Conservation (phyloP, 345 rosid species). For the Salix dunnii region DNA sequence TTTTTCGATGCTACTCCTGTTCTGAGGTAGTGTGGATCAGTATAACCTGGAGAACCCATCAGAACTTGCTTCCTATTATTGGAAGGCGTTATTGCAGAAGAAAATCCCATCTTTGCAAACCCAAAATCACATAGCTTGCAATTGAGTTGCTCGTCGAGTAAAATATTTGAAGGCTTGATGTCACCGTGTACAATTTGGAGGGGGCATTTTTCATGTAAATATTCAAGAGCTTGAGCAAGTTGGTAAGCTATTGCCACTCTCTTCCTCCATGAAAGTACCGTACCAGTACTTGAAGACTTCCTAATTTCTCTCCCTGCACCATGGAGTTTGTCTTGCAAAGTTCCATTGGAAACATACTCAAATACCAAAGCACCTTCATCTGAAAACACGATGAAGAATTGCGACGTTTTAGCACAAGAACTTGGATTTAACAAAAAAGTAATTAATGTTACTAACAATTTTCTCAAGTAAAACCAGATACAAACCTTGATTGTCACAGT, state of each 20-base stretch:
- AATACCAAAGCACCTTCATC: slow-evolving; percentile 75
- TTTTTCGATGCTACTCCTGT: slow-evolving; percentile 79
- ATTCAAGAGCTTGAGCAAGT: slow-evolving; percentile 66
- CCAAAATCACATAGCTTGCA: slow-evolving; percentile 89
- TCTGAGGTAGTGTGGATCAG: slow-evolving; percentile 78
- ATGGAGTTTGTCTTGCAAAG: slow-evolving; percentile 67
- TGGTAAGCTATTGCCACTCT: slow-evolving; percentile 64
- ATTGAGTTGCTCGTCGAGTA: slow-evolving; percentile 61
- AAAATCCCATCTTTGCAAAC: slow-evolving; percentile 80
- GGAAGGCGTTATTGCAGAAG: slow-evolving; percentile 49
- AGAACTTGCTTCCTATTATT: slow-evolving; percentile 43
- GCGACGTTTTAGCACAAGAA: too few relatives aligned
- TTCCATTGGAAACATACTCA: slow-evolving; percentile 68
- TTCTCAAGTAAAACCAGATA: background rate
- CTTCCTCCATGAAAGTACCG: slow-evolving; percentile 55
- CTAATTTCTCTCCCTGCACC: background rate
- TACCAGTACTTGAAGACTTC: background rate
- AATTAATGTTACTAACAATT: background rate
- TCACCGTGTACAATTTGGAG: slow-evolving; percentile 83
- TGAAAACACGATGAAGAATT: slow-evolving; percentile 1
- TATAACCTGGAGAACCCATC: slow-evolving; percentile 87
- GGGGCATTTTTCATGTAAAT: slow-evolving; percentile 65
- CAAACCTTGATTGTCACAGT: slow-evolving; percentile 61
- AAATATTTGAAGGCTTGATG: slow-evolving; percentile 72
- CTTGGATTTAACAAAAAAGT: background rate